These are phyloP conservation scores for Pezizomycotina sp. DNA, from an alignment of 2,329 filamentous ascomycete species.

Conservation along the genomic window DNA sequence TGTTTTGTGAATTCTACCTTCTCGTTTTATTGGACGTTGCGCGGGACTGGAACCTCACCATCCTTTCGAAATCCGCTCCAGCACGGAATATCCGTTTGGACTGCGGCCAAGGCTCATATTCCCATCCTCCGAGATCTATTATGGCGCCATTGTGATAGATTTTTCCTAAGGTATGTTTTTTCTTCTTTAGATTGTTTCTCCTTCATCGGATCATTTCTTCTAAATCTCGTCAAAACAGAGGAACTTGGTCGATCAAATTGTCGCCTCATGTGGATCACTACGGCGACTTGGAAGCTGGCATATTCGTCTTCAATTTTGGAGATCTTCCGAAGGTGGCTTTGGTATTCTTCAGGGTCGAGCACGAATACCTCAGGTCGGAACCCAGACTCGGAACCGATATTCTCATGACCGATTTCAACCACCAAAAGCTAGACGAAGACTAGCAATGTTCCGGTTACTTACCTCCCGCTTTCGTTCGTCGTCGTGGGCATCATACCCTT, in stretches of 20 bases:
- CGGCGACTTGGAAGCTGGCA: constrained; percentile 70
- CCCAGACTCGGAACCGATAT: constrained; percentile 53
- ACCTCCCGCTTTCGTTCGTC: background rate
- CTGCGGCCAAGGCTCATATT: constrained; percentile 61
- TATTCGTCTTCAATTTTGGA: constrained; percentile 72
- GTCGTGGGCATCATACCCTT: too few relatives aligned
- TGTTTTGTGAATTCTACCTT: constrained; percentile 74
- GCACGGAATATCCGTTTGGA: constrained; percentile 55
- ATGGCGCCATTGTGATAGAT: constrained; percentile 62
- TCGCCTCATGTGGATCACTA: constrained; percentile 67
- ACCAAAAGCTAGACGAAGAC: constrained; percentile 47
- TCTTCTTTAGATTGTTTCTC: too few relatives aligned
- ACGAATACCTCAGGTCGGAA: constrained; percentile 63
- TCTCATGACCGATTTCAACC: constrained; percentile 53
- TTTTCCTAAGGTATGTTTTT: constrained; percentile 56
- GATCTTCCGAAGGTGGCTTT: constrained; percentile 84
- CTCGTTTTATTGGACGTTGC: constrained; percentile 96
- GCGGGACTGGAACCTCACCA: constrained; percentile 87
- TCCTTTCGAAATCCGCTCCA: constrained; percentile 43
- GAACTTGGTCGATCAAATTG: constrained; percentile 76
- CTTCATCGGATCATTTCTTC: too few relatives aligned
- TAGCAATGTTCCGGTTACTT: constrained; percentile 21
- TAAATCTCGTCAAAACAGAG: too few relatives aligned
- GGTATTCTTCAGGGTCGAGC: constrained; percentile 87
- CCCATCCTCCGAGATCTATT: constrained; percentile 58